A percentile compares a stretch with the other conserved stretches of the same genome.
phyloP scores from a whole-genome alignment of 768 basidiomycete genomes.

The Trametes villosa region DNA sequence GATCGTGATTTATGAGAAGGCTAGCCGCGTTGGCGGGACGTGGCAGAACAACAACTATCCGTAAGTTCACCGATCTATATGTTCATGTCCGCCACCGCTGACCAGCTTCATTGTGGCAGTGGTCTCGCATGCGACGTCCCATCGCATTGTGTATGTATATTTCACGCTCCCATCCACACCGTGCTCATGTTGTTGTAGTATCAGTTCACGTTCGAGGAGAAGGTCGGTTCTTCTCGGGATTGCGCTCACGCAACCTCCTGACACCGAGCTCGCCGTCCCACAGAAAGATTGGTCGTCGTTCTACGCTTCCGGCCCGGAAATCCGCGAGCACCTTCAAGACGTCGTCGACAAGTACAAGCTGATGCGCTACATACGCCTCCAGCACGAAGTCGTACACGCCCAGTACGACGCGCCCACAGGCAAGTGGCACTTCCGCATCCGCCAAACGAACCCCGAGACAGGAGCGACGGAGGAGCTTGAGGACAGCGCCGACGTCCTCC shows the following conservation, averaged over 20 bases:
- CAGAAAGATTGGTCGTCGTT: slow-evolving; percentile 65
- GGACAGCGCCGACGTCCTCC: slow-evolving; percentile 59
- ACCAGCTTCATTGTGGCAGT: slow-evolving; percentile 27
- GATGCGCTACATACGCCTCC: slow-evolving; percentile 54
- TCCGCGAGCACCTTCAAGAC: slow-evolving; percentile 54
- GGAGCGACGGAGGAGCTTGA: slow-evolving; percentile 42
- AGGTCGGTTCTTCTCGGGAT: slow-evolving; percentile 36
- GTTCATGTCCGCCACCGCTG: not conserved
- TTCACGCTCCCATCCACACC: slow-evolving; percentile 2
- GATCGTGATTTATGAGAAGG: slow-evolving; percentile 49
- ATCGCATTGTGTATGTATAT: slow-evolving; percentile 52
- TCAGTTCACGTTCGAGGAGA: slow-evolving; percentile 60
- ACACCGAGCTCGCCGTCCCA: not conserved
- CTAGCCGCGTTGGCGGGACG: slow-evolving; percentile 51
- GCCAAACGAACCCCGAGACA: slow-evolving; percentile 15
- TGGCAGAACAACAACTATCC: slow-evolving; percentile 62
- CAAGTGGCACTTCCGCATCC: slow-evolving; percentile 60
- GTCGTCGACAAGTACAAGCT: slow-evolving; percentile 63
- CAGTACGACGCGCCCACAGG: slow-evolving; percentile 52
- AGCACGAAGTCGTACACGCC: slow-evolving; percentile 57
- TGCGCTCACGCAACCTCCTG: too few species aligned
- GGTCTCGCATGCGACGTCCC: slow-evolving; percentile 68
- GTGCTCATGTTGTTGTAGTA: slow-evolving; percentile 42
- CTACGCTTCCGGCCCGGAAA: slow-evolving; percentile 64
- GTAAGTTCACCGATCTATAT: too few species aligned